A percentile compares a stretch with the other conserved stretches of the same genome.
These are phyloP conservation scores for Microdochium nivale DNA, from an alignment of 2,329 filamentous ascomycete species.

Conservation along the genomic window DNA sequence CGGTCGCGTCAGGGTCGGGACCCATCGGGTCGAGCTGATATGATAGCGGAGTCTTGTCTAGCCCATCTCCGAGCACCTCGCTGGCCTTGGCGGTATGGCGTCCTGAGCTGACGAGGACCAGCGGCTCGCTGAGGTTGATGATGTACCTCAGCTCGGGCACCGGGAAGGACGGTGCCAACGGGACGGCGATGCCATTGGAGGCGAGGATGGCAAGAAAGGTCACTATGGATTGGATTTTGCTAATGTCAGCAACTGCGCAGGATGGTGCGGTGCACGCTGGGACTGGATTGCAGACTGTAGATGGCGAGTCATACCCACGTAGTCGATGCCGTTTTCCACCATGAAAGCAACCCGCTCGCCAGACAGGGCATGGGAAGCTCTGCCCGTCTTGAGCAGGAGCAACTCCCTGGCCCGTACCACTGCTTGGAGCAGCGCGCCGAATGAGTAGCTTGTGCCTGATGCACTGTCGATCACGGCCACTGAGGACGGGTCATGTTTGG, in stretches of 20 bases:
- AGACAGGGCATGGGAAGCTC: slow-evolving; percentile 46
- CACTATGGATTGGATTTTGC: slow-evolving; percentile 42
- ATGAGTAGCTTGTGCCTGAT: slow-evolving; percentile 72
- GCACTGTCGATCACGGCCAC: slow-evolving; percentile 71
- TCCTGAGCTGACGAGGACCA: slow-evolving; percentile 68
- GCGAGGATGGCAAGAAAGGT: slow-evolving; percentile 82
- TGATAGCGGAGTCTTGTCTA: too few relatives aligned
- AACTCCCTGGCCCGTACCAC: slow-evolving; percentile 64
- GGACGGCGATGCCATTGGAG: slow-evolving; percentile 80
- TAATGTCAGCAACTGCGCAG: not conserved
- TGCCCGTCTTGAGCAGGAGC: slow-evolving; percentile 45
- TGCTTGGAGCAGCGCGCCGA: slow-evolving; percentile 78
- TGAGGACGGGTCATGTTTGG: slow-evolving; percentile 65
- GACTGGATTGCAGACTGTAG: slow-evolving; percentile 1
- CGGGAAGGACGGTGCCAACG: slow-evolving; percentile 81
- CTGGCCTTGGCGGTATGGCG: slow-evolving; percentile 70
- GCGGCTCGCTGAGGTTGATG: slow-evolving; percentile 74
- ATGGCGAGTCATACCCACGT: slow-evolving; percentile 62
- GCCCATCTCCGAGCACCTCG: slow-evolving; percentile 46
- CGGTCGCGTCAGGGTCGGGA: slow-evolving; percentile 39
- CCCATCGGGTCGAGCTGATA: slow-evolving; percentile 12
- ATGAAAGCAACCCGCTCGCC: slow-evolving; percentile 86
- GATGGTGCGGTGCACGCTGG: not conserved
- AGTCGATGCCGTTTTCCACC: slow-evolving; percentile 95
- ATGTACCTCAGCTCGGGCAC: slow-evolving; percentile 84